Percentiles rank a stretch among this genome's conserved stretches.
These are phyloP conservation scores for Entomortierella chlamydospora DNA, from an alignment of 192 early-diverging fungal genomes.

Conservation along the genomic window DNA sequence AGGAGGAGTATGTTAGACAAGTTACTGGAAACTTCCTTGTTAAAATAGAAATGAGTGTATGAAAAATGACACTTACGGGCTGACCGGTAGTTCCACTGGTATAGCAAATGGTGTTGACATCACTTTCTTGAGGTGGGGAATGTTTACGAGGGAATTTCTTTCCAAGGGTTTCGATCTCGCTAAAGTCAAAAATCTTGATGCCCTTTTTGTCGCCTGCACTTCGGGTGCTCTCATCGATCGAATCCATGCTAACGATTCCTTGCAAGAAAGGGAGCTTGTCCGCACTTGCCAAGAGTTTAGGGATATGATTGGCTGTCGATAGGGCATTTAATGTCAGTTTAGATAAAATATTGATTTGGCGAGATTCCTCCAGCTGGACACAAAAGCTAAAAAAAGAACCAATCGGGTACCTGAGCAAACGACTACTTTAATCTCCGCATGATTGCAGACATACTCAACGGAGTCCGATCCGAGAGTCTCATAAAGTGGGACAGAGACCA, in stretches of 20 bases:
- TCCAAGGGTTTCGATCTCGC: conserved; percentile 70
- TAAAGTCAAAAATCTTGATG: conserved; percentile 68
- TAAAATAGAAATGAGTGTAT: not conserved
- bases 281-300: conserved; percentile 2
- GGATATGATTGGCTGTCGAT: conserved; percentile 16
- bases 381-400: conserved; percentile 21
- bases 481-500: conserved; percentile 82
- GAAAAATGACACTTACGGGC: conserved; percentile 59
- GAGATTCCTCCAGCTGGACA: too few species aligned
- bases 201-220: conserved; percentile 65
- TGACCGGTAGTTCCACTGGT: conserved; percentile 90
- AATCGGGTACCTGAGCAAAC: conserved; percentile 53
- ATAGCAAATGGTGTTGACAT: conserved; percentile 79
- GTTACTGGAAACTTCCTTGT: not conserved
- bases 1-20: too few species aligned
- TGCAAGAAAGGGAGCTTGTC: conserved; percentile 72
- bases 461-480: conserved; percentile 89
- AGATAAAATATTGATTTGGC: too few species aligned
- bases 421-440: conserved; percentile 77
- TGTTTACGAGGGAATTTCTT: conserved; percentile 61
- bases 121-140: conserved; percentile 67
- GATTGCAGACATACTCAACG: conserved; percentile 85
- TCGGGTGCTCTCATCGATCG: conserved; percentile 56
- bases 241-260: conserved; percentile 80
- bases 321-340: not conserved